Percentiles rank a stretch among this genome's conserved stretches.
Conservation (phyloP, 2,329 filamentous ascomycete species). For the Paraconiothyrium brasiliense region DNA sequence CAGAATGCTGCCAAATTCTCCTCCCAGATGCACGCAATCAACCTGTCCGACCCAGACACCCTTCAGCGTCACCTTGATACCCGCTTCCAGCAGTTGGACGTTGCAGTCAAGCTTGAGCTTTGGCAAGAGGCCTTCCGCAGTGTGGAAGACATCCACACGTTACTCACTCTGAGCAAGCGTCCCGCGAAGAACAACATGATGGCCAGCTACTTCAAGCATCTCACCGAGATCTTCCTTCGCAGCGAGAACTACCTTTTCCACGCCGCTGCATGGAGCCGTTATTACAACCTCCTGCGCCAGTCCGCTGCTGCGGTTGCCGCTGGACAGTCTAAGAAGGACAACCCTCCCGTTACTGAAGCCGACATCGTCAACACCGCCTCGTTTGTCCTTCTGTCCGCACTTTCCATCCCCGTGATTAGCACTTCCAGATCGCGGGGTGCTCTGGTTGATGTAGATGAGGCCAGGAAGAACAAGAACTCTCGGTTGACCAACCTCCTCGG, state of each 20-base stretch:
- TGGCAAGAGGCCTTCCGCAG: conserved; percentile 99
- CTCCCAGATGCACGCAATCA: conserved; percentile 98
- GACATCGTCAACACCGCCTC: conserved; percentile 95
- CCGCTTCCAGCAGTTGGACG: conserved; percentile 97
- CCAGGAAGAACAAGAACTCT: conserved; percentile 98
- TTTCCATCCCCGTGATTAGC: conserved; percentile 99
- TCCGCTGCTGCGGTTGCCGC: conserved; percentile 83
- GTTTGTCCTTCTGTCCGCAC: conserved; percentile 91
- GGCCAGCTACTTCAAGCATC: conserved; percentile 99
- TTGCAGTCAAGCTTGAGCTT: conserved; percentile 94
- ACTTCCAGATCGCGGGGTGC: conserved; percentile 95
- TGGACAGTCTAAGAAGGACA: conserved; percentile 93
- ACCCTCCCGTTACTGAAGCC: conserved; percentile 85
- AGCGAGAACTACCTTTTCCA: conserved; percentile 99
- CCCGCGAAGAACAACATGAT: conserved; percentile 99
- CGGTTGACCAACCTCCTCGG: conserved; percentile 94
- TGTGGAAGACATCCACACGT: conserved; percentile 97
- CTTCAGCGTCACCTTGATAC: conserved; percentile 97
- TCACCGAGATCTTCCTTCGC: conserved; percentile 97
- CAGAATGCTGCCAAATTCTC: conserved; percentile 99
- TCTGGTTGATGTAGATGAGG: conserved; percentile 95
- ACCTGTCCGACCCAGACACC: conserved; percentile 96
- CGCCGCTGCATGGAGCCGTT: conserved; percentile 94
- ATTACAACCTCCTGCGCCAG: conserved; percentile 95
- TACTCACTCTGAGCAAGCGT: conserved; percentile 96